Base-by-base conservation (phyloP, 2,329 filamentous ascomycete species). In the Shiraia sp. region DNA sequence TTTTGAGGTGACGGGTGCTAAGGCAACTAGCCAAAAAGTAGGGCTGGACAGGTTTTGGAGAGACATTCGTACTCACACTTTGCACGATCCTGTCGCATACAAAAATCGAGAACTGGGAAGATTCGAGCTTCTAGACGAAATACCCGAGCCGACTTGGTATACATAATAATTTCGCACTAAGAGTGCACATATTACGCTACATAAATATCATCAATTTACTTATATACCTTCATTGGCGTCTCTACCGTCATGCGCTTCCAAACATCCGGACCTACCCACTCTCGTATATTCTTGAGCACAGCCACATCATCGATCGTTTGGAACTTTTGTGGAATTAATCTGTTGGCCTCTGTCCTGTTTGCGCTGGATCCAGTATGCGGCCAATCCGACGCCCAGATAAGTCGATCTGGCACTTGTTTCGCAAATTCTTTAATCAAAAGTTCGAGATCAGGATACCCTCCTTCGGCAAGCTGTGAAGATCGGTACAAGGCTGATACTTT, bases 81-180 rank as follows among this genome's bases (percentile, higher is more conserved):
- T 87, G 53, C 83, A 86, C 65, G 83, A 86, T 61, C 83, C 82
- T 0, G 81, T 86, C 19, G 79, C 82, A 16, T 86, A 85, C 55
- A 86, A 86, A 73, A 82, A 84, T 42, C 66, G 78, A 3, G 82
- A 86, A 64, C 53, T 85, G 36, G 82, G 82, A 0, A 66, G 78
- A 15, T 86, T 75, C 57, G 71, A 77, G 27, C 55, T 86, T 40
- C 53, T 85, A 35, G 74, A 72, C 10, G 79, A 85, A 67, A 56
- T 77, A 9, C 81, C 82, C 1, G 74, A 77, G 62, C 75, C 79
- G 10, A 81, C 77, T 3, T 85, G 81, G 81, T 85, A 84, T 57
- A 85, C 81, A 13, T 82, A 22, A 37, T 29, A 5, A 8, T 22
- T 4, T 22, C 19, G 19, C n/a, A n/a, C n/a, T n/a, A n/a, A n/a